phyloP scores from a whole-genome alignment of 208 protist genomes.

The Naegleria lovaniensis region DNA sequence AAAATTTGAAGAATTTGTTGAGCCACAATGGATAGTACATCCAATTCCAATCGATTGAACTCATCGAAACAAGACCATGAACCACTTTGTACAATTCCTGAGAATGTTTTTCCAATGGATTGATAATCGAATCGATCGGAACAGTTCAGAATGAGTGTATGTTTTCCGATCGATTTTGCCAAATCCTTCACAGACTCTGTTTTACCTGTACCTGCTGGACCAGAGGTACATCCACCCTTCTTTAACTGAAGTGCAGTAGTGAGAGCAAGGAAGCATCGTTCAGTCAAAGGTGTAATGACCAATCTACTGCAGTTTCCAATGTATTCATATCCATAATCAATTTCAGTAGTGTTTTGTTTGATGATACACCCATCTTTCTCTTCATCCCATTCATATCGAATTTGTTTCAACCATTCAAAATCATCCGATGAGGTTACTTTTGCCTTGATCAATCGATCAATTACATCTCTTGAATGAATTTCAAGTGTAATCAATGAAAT shows the following conservation, averaged over 20 bases:
- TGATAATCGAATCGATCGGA: conserved; percentile 93
- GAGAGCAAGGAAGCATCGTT: conserved; percentile 95
- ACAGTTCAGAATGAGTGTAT: conserved; percentile 97
- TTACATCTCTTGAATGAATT: conserved; percentile 94
- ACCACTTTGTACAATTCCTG: conserved; percentile 92
- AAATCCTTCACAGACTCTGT: conserved; percentile 98
- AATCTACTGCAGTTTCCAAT: conserved; percentile 91
- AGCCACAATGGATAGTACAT: conserved; percentile 96
- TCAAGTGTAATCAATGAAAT: conserved; percentile 95
- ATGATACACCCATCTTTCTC: conserved; percentile 65
- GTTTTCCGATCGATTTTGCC: conserved; percentile 90
- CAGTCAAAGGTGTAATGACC: conserved; percentile 95
- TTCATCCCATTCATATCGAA: conserved; percentile 89
- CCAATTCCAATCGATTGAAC: conserved; percentile 96
- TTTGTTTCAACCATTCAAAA: conserved; percentile 93
- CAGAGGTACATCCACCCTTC: conserved; percentile 81
- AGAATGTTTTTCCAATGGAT: conserved; percentile 87
- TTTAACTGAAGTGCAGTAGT: conserved; percentile 90
- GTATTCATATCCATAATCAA: conserved; percentile 95
- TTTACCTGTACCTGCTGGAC: conserved; percentile 95
- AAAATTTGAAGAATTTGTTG: conserved; percentile 93
- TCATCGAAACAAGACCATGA: conserved; percentile 97
- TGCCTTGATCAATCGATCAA: conserved; percentile 78
- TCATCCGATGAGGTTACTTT: conserved; percentile 69
- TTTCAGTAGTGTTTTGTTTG: conserved; percentile 76